Evolutionary conservation across 2,329 filamentous ascomycete species (phyloP), one percentile per base, ranked within the genome.

Genomic region (Phyllosticta citrichinensis): DNA sequence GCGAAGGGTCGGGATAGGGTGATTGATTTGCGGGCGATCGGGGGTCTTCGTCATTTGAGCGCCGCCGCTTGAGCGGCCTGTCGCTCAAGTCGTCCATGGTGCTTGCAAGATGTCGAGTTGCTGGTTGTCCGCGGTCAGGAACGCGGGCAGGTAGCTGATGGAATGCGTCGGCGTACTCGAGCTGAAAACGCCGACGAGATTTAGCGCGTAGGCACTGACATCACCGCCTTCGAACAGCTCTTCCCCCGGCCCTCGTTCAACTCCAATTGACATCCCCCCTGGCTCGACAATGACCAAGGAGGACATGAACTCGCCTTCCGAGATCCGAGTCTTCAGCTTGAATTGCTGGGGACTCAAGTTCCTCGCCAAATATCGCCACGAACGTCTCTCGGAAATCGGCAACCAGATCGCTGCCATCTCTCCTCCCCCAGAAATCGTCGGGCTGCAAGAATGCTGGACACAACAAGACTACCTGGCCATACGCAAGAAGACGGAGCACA

Each of bases 261-360:
- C 19, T 55, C 52, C 8, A 52, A 55, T 53, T 27, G 24, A 17
- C 51, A 24, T 11, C 51, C 14, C 51, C 14, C 40, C 17, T 25
- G 19, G 12, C 19, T 19, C 54, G 40, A 27, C 47, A 57, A 56
- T 61, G 59, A 30, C 50, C 55, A 22, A 47, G 27, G 53, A 47
- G 10, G 12, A 35, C 22, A 20, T 55, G 27, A 27, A 47, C 47
- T 19, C 20, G 12, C 25, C 30, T 47, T 47, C 5, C 11, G 47
- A 27, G 52, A 58, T 97, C 71, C 87, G 88, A 69, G 81, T 97
- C 66, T 78, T 97, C 65, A 94, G 90, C 4, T 84, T 96, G 73
- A 99, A 99, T 76, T 97, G 91, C 83, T 97, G 94, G 93, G 94
- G 94, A 57, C 85, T 97, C 64, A 93, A 95, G 70, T 91, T 85